phyloP scores from a whole-genome alignment of 495 filamentous ascomycete species.

The Xylaria longipes region DNA sequence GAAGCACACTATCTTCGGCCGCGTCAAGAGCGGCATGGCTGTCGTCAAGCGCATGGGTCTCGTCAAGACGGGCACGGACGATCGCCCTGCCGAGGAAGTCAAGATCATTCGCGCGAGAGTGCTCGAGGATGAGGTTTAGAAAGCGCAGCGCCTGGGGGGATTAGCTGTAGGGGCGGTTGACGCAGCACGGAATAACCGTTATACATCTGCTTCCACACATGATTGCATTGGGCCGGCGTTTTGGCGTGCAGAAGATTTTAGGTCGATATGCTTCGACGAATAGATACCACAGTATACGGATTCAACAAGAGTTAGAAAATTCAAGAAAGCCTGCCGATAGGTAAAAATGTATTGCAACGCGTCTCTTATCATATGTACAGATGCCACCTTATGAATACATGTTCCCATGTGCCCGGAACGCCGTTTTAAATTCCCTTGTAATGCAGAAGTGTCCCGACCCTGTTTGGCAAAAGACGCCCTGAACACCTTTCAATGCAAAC shows the following conservation, averaged over 20 bases:
- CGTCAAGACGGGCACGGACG: constrained; percentile 82
- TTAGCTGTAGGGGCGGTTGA: no score
- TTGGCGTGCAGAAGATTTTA: constrained; percentile 7
- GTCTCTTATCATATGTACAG: constrained; percentile 34
- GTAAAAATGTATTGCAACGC: constrained; percentile 24
- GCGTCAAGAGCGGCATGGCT: constrained; percentile 83
- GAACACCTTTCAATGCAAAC: constrained; percentile 38
- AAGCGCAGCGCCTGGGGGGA: background rate
- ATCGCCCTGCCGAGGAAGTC: constrained; percentile 82
- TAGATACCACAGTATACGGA: constrained; percentile 10
- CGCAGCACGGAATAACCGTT: background rate
- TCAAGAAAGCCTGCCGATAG: background rate
- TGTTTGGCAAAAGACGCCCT: constrained; percentile 30
- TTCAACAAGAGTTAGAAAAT: background rate
- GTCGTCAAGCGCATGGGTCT: constrained; percentile 89
- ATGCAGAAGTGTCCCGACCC: constrained; percentile 33
- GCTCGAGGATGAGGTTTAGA: constrained; percentile 36
- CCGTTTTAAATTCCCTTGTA: constrained; percentile 27
- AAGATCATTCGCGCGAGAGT: constrained; percentile 77
- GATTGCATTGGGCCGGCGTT: constrained; percentile 23
- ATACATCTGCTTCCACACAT: background rate
- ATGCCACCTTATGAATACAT: constrained; percentile 31
- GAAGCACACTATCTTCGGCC: constrained; percentile 96
- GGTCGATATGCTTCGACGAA: background rate
- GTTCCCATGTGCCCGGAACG: constrained; percentile 24